Conservation (phyloP, 2,329 filamentous ascomycete genomes). For the Scedosporium aurantiacum region DNA sequence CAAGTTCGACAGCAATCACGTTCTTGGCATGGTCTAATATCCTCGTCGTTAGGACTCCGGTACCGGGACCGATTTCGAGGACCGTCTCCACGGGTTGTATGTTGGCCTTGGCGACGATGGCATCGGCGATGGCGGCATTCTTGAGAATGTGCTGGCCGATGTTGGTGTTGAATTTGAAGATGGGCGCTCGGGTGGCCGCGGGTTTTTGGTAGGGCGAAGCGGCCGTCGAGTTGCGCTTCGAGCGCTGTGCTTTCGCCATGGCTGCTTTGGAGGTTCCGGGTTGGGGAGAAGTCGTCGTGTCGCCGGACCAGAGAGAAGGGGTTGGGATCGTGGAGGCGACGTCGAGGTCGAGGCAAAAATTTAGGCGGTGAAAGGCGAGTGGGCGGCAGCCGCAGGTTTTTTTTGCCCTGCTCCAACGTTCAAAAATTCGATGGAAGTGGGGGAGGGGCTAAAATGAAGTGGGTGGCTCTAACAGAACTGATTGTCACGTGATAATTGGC, state of each 20-base stretch:
- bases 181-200: conserved; percentile 54
- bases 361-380: background rate
- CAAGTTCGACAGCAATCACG: conserved; percentile 75
- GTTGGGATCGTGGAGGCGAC: background rate
- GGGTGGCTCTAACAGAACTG: no score
- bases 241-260: conserved; percentile 6
- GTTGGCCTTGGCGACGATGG: conserved; percentile 61
- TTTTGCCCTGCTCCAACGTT: background rate
- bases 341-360: background rate
- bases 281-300: background rate
- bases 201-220: conserved; percentile 43
- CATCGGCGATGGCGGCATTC: conserved; percentile 73
- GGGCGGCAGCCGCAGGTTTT: background rate
- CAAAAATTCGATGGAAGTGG: background rate
- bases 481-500: no score
- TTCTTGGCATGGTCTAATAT: conserved; percentile 83
- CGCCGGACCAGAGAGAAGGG: background rate
- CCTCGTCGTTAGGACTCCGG: conserved; percentile 71
- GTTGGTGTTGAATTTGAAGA: conserved; percentile 19
- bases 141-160: conserved; percentile 55
- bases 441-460: background rate
- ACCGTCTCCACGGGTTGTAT: conserved; percentile 86
- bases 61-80: conserved; percentile 84
- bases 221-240: conserved; percentile 4
- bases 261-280: background rate